Evolutionary conservation across 1,284 basidiomycete genomes (phyloP).

Genomic region (Pseudozyma sp.): DNA sequence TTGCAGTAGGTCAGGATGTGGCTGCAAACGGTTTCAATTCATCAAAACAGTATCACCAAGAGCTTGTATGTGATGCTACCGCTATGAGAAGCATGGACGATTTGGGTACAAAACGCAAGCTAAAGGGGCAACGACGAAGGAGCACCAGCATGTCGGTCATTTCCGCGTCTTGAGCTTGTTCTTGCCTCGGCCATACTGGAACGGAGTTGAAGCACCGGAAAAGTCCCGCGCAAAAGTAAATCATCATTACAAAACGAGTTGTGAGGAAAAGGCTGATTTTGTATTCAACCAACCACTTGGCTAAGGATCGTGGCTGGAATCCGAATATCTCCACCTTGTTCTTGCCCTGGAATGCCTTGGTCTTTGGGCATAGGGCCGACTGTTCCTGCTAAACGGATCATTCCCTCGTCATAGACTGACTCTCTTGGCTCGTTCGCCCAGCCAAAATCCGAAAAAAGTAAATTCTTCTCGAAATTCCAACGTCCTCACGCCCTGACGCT

Average conservation of each 20-base stretch:
- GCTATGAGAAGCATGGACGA: not conserved
- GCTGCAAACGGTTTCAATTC: not conserved
- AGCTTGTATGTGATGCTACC: not conserved
- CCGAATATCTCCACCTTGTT: conserved; percentile 37
- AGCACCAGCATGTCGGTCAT: too few relatives aligned
- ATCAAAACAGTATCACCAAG: not conserved
- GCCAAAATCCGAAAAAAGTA: not conserved
- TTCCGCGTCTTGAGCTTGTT: too few relatives aligned
- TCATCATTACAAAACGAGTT: not conserved
- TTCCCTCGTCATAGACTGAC: conserved; percentile 4
- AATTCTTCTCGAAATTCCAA: conserved; percentile 19
- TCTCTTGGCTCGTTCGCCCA: conserved; percentile 8
- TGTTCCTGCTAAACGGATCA: conserved; percentile 9
- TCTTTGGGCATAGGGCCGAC: conserved; percentile 9
- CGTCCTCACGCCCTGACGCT: not conserved
- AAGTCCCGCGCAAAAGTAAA: not conserved
- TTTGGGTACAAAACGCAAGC: not conserved
- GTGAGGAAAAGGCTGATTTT: not conserved
- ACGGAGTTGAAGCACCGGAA: too few relatives aligned
- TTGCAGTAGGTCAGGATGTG: too few relatives aligned
- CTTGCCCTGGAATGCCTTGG: too few relatives aligned
- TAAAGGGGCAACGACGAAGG: too few relatives aligned
- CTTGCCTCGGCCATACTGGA: too few relatives aligned
- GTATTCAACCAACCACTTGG: not conserved
- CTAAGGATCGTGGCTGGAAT: not conserved